These are phyloP conservation scores for Geotrichum aggregatum DNA, from an alignment of 1,139 yeast genomes.

Conservation along the genomic window DNA sequence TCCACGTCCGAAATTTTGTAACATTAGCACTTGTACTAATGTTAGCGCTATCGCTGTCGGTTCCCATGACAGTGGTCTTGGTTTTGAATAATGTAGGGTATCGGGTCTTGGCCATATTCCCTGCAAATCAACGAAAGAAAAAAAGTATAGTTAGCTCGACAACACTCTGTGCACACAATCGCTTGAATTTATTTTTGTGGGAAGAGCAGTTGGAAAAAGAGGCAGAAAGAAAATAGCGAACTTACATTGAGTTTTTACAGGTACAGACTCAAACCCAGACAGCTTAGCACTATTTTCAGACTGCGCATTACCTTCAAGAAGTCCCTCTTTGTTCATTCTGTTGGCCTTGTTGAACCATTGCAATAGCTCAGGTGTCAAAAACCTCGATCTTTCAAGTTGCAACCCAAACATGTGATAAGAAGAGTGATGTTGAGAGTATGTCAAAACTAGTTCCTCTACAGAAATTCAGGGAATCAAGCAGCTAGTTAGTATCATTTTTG, in stretches of 20 bases:
- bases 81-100: too few species aligned
- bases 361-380: constrained; percentile 3
- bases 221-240: neutral
- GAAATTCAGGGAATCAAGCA: neutral
- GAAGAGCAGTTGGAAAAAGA: neutral
- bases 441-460: constrained; percentile 3
- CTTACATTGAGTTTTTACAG: neutral
- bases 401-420: neutral
- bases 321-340: too few species aligned
- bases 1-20: too few species aligned
- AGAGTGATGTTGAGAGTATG: constrained; percentile 4
- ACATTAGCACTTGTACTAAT: too few species aligned
- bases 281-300: too few species aligned
- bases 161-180: too few species aligned
- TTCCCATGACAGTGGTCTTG: too few species aligned
- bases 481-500: neutral
- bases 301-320: too few species aligned
- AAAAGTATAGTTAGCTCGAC: too few species aligned
- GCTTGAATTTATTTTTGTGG: neutral
- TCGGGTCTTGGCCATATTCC: too few species aligned
- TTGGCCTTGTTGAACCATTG: constrained; percentile 6
- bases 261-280: neutral
- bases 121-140: too few species aligned
- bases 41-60: too few species aligned
- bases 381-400: constrained; percentile 1